phyloP scores from a whole-genome alignment of 2,329 filamentous ascomycete genomes.

The Dryadomyces quercivorus region DNA sequence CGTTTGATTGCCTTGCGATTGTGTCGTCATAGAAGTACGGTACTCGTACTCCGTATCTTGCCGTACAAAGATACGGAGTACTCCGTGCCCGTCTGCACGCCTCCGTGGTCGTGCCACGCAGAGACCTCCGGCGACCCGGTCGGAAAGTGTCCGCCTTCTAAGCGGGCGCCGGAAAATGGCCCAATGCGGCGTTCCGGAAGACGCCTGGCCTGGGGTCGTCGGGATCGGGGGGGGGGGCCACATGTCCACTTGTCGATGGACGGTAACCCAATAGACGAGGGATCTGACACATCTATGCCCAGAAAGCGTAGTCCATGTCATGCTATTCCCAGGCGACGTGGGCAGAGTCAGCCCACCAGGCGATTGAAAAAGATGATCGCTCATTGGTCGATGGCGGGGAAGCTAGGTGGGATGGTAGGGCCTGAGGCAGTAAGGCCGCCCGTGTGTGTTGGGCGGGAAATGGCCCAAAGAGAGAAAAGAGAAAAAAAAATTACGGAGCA shows the following conservation, averaged over 20 bases:
- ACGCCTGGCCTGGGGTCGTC: too few relatives aligned
- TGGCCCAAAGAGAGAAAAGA: neutral
- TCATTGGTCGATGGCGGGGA: slow-evolving; percentile 2
- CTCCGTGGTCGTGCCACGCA: too few relatives aligned
- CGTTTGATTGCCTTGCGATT: too few relatives aligned
- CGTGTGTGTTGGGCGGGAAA: neutral
- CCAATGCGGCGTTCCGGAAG: too few relatives aligned
- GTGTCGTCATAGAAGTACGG: too few relatives aligned
- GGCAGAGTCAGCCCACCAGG: slow-evolving; percentile 3
- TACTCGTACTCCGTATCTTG: too few relatives aligned
- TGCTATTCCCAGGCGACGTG: neutral
- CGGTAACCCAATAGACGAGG: neutral
- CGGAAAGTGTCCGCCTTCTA: too few relatives aligned
- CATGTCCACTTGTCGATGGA: neutral
- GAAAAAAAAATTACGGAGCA: slow-evolving; percentile 1
- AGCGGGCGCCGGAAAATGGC: too few relatives aligned
- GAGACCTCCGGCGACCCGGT: too few relatives aligned
- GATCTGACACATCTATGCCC: neutral
- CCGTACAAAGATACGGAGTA: too few relatives aligned
- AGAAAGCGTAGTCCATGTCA: neutral
- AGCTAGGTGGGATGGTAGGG: neutral
- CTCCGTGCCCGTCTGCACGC: too few relatives aligned
- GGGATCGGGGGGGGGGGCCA: neutral
- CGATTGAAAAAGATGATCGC: slow-evolving; percentile 3
- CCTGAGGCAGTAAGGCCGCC: neutral